A percentile compares a stretch with the other conserved stretches of the same genome.
These are phyloP conservation scores for Leucogyrophana mollusca DNA, from an alignment of 768 basidiomycete species.

Conservation along the genomic window DNA sequence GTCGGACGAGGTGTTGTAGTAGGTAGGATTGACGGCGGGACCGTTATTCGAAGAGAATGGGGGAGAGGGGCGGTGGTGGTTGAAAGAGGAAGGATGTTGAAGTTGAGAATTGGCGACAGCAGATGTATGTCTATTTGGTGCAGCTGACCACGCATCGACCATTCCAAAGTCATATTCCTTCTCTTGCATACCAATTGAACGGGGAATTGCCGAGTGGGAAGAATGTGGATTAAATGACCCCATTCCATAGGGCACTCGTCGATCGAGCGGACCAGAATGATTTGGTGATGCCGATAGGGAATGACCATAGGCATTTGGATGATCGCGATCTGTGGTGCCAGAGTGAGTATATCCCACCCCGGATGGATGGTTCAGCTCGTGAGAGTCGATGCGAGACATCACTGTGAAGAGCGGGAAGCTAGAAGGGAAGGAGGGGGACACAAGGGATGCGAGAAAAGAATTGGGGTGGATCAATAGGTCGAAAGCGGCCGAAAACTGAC, in stretches of 20 bases:
- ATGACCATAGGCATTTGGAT: constrained; percentile 14
- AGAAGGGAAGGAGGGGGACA: not conserved
- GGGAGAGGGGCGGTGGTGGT: constrained; percentile 44
- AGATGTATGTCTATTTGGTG: constrained; percentile 33
- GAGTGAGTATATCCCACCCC: constrained; percentile 28
- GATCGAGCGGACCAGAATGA: constrained; percentile 18
- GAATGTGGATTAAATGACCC: constrained; percentile 15
- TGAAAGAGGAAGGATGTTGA: constrained; percentile 38
- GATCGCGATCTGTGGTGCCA: constrained; percentile 29
- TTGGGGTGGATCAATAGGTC: constrained; percentile 3
- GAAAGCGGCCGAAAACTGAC: constrained; percentile 1
- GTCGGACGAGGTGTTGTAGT: constrained; percentile 18
- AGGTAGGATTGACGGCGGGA: constrained; percentile 18
- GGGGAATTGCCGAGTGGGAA: constrained; percentile 28
- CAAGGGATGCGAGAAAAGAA: constrained; percentile 1
- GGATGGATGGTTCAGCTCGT: constrained; percentile 38
- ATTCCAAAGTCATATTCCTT: constrained; percentile 32
- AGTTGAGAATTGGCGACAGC: constrained; percentile 20
- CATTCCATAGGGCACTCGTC: constrained; percentile 14
- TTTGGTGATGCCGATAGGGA: constrained; percentile 11
- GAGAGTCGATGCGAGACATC: constrained; percentile 47
- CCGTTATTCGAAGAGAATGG: constrained; percentile 22
- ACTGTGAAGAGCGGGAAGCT: constrained; percentile 2
- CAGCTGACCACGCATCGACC: constrained; percentile 29
- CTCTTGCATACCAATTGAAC: constrained; percentile 36